phyloP scores from a whole-genome alignment of 108 stramenopile species.

The Nitzschia putrida region DNA sequence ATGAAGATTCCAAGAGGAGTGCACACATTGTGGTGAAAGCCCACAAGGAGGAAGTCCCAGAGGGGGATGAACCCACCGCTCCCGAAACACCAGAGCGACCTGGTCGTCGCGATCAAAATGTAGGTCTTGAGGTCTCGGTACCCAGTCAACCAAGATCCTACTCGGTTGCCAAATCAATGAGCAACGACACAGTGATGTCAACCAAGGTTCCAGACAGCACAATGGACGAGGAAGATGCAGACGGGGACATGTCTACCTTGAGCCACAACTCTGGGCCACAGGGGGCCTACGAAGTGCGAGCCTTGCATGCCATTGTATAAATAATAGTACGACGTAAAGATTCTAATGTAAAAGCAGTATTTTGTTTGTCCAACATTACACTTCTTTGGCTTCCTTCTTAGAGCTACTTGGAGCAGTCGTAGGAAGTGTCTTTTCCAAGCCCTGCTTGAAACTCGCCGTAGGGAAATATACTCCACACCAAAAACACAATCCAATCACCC shows the following conservation, averaged over 20 bases:
- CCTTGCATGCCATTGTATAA: constrained; percentile 9
- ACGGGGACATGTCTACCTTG: constrained; percentile 10
- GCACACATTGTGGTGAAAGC: not conserved
- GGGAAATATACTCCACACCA: constrained; percentile 60
- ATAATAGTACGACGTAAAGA: not conserved
- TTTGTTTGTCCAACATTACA: not conserved
- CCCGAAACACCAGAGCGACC: too few relatives aligned
- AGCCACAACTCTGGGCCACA: constrained; percentile 1
- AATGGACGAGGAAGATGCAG: constrained; percentile 3
- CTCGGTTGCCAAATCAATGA: not conserved
- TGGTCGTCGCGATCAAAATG: not conserved
- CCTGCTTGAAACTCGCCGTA: not conserved
- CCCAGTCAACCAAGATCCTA: too few relatives aligned
- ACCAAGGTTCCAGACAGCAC: not conserved
- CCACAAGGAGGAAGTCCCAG: not conserved
- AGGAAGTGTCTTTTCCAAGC: too few relatives aligned
- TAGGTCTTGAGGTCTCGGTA: constrained; percentile 2
- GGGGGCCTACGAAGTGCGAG: not conserved
- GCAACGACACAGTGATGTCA: not conserved
- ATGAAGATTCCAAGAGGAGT: constrained; percentile 7
- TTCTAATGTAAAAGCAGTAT: not conserved
- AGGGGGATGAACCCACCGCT: not conserved
- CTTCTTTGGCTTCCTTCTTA: not conserved
- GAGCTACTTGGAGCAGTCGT: not conserved
- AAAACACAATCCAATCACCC: constrained; percentile 56